phyloP scores from a whole-genome alignment of 1,284 basidiomycete genomes.

The Farysia itapuensis region DNA sequence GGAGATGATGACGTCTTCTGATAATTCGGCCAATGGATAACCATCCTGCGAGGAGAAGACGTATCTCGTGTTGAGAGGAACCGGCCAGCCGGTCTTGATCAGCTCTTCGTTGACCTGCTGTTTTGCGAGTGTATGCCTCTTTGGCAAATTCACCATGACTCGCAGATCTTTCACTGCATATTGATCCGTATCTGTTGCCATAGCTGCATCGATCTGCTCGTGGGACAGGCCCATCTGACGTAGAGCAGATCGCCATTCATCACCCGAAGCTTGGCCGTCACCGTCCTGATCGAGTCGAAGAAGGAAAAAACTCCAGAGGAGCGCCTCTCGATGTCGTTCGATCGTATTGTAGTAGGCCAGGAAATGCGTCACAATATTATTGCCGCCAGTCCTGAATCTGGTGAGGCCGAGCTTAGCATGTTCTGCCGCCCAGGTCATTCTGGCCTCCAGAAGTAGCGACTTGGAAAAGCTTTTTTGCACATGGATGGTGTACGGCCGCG shows the following conservation, averaged over 20 bases:
- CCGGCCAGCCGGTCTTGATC: slow-evolving; percentile 21
- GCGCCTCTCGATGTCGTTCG: slow-evolving; percentile 49
- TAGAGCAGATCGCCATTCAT: slow-evolving; percentile 6
- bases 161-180: background rate
- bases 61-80: slow-evolving; percentile 23
- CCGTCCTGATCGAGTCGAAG: slow-evolving; percentile 30
- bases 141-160: slow-evolving; percentile 12
- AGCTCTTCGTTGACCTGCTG: slow-evolving; percentile 13
- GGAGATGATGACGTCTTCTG: slow-evolving; percentile 8
- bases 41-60: slow-evolving; percentile 28
- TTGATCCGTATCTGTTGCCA: background rate
- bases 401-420: slow-evolving; percentile 9
- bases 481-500: slow-evolving; percentile 28
- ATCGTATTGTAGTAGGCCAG: slow-evolving; percentile 35
- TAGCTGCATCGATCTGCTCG: slow-evolving; percentile 1
- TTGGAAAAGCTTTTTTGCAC: slow-evolving; percentile 29
- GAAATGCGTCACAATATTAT: slow-evolving; percentile 31
- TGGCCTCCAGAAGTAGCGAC: slow-evolving; percentile 19
- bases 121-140: slow-evolving; percentile 7
- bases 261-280: slow-evolving; percentile 5
- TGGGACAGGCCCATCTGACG: slow-evolving; percentile 14
- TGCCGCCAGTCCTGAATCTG: slow-evolving; percentile 33
- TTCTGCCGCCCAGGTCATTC: slow-evolving; percentile 31
- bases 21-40: slow-evolving; percentile 13
- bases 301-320: slow-evolving; percentile 49